Conservation (phyloP, 495 filamentous ascomycete genomes). For the Apiosordaria backusii region DNA sequence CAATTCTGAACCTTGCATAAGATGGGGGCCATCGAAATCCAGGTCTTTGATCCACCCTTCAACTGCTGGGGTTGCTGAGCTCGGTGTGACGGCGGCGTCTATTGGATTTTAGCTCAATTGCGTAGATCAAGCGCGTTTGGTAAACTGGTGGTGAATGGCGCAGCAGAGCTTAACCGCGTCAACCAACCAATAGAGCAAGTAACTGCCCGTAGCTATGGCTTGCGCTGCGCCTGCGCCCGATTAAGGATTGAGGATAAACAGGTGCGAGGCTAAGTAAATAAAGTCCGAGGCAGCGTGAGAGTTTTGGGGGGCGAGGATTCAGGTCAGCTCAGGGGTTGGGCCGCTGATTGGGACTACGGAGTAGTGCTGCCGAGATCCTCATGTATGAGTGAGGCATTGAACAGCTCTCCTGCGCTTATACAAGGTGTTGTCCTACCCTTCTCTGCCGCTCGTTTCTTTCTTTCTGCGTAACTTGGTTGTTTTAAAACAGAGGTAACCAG, state of each 20-base stretch:
- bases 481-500: neutral
- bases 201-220: too few species aligned
- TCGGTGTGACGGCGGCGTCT: too few species aligned
- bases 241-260: neutral
- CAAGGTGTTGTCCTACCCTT: neutral
- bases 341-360: neutral
- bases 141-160: too few species aligned
- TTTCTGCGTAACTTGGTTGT: neutral
- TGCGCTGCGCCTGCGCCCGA: neutral
- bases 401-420: neutral
- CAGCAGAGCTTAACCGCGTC: too few species aligned
- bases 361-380: neutral
- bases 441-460: neutral
- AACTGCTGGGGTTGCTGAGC: too few species aligned
- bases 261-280: neutral
- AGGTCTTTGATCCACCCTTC: too few species aligned
- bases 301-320: neutral
- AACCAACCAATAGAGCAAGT: too few species aligned
- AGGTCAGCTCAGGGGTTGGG: neutral
- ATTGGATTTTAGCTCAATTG: too few species aligned
- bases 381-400: neutral
- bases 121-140: too few species aligned
- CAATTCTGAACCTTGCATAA: too few species aligned
- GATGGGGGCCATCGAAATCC: too few species aligned
- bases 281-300: neutral